Evolutionary conservation across 2,329 filamentous ascomycete species (phyloP).

Genomic region (Claviceps quebecensis): DNA sequence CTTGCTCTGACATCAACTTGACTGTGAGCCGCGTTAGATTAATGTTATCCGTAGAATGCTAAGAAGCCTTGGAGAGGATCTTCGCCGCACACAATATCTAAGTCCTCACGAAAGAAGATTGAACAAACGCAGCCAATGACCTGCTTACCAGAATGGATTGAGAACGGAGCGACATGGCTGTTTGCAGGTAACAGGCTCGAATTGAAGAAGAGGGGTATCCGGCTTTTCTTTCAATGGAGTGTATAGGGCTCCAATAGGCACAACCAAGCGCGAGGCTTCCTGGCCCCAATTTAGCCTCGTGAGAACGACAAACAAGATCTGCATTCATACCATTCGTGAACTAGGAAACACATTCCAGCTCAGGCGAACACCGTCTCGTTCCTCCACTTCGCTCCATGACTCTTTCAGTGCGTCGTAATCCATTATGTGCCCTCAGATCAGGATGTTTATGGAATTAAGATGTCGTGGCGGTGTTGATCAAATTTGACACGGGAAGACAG

Average conservation of each 20-base stretch:
- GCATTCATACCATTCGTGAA: constrained; percentile 72
- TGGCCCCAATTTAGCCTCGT: constrained; percentile 19
- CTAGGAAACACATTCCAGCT: constrained; percentile 99
- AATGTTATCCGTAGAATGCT: background rate
- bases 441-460: background rate
- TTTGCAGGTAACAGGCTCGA: constrained; percentile 95
- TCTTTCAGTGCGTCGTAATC: constrained; percentile 90
- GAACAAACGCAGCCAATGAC: background rate
- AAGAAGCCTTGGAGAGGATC: background rate
- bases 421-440: constrained; percentile 35
- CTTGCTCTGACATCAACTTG: constrained; percentile 73
- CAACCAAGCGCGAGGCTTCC: constrained; percentile 89
- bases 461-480: too few species aligned
- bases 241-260: constrained; percentile 91
- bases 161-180: constrained; percentile 87
- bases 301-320: background rate
- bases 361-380: constrained; percentile 85
- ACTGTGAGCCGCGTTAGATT: constrained; percentile 27
- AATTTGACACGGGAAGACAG: too few species aligned
- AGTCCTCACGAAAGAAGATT: background rate
- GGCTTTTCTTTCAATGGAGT: constrained; percentile 92
- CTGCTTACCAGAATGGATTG: constrained; percentile 82
- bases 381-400: constrained; percentile 92
- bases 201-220: constrained; percentile 77
- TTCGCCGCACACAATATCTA: background rate